These are phyloP conservation scores for Serendipita indica DNA, from an alignment of 768 basidiomycete genomes.

Conservation along the genomic window DNA sequence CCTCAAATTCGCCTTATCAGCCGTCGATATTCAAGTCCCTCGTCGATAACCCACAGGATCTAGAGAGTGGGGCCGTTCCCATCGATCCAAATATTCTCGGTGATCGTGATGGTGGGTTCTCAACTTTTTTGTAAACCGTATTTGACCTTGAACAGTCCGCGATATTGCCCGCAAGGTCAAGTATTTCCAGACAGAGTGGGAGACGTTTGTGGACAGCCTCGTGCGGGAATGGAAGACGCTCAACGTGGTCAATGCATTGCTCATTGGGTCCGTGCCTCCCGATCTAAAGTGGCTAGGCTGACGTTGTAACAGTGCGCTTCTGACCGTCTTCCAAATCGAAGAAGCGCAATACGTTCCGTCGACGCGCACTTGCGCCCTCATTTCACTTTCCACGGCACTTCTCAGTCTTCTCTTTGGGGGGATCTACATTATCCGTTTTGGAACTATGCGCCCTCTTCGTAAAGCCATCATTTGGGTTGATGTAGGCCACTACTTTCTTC, in stretches of 20 bases:
- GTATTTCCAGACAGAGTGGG: conserved; percentile 54
- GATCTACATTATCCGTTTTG: conserved; percentile 56
- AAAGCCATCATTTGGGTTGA: conserved; percentile 61
- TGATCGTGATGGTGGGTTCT: no score
- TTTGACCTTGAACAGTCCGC: no score
- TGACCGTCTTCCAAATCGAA: conserved; percentile 48
- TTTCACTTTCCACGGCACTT: conserved; percentile 50
- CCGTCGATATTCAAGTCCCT: no score
- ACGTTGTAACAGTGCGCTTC: conserved; percentile 39
- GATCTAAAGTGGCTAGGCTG: neutral
- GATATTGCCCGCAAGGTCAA: conserved; percentile 24
- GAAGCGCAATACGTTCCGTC: conserved; percentile 42
- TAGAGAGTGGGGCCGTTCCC: no score
- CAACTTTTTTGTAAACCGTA: no score
- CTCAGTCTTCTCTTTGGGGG: conserved; percentile 64
- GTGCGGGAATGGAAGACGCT: conserved; percentile 21
- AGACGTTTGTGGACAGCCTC: conserved; percentile 47
- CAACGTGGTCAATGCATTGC: conserved; percentile 40
- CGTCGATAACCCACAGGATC: no score
- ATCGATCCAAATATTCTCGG: no score
- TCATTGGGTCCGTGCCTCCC: conserved; percentile 27
- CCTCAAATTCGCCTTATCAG: no score
- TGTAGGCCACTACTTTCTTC: conserved; percentile 23
- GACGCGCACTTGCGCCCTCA: conserved; percentile 43
- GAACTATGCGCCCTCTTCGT: conserved; percentile 56